A percentile compares a stretch with the other conserved stretches of the same genome.
Conservation (phyloP, 495 filamentous ascomycete genomes). For the Penicillium manginii region DNA sequence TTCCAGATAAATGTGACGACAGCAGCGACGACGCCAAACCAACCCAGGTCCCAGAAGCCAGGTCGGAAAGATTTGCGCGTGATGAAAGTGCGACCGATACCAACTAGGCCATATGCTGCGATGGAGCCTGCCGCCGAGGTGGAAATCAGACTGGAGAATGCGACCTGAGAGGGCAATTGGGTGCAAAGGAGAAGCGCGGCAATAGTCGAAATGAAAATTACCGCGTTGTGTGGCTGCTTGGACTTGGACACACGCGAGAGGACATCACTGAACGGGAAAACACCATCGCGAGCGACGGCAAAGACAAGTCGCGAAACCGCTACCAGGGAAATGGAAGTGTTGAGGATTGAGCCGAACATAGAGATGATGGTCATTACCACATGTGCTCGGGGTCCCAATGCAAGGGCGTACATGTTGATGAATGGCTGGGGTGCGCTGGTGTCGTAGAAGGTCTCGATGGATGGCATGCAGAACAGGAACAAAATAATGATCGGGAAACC, state of each 20-base stretch:
- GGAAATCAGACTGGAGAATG: constrained; percentile 38
- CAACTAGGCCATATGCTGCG: constrained; percentile 40
- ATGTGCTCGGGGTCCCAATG: constrained; percentile 38
- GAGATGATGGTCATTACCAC: constrained; percentile 42
- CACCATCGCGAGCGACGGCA: constrained; percentile 41
- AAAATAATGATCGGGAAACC: constrained; percentile 42
- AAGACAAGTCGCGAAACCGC: constrained; percentile 45
- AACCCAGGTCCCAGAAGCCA: constrained; percentile 36
- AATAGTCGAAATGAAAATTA: constrained; percentile 37
- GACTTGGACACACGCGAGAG: constrained; percentile 38
- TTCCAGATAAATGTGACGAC: constrained; percentile 42
- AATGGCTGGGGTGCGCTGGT: constrained; percentile 42
- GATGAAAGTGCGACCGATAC: constrained; percentile 37
- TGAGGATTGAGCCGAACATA: constrained; percentile 38
- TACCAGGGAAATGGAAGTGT: constrained; percentile 43
- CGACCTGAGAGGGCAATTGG: constrained; percentile 39
- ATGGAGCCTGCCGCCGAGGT: constrained; percentile 41
- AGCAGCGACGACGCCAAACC: constrained; percentile 35
- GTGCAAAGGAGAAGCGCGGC: constrained; percentile 41
- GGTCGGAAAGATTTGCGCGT: constrained; percentile 37
- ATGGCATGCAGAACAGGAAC: constrained; percentile 42
- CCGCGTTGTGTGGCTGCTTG: constrained; percentile 42
- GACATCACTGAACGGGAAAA: constrained; percentile 39
- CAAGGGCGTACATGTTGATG: constrained; percentile 41
- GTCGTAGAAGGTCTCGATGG: constrained; percentile 35